These are phyloP conservation scores for Blastomyces silverae DNA, from an alignment of 2,329 filamentous ascomycete genomes.

Conservation along the genomic window DNA sequence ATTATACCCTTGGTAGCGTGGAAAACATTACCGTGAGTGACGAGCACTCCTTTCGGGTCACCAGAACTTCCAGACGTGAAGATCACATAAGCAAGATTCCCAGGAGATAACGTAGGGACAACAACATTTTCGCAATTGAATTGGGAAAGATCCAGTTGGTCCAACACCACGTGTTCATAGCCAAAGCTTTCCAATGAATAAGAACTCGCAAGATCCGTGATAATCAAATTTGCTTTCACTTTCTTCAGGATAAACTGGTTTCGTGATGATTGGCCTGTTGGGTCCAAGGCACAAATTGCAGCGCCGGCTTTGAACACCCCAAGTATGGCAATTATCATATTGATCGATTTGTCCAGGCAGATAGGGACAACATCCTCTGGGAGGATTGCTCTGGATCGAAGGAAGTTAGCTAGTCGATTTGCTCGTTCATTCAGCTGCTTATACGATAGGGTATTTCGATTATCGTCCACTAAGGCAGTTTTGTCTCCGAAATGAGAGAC, in stretches of 20 bases:
- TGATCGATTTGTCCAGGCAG: conserved; percentile 27
- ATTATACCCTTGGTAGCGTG: conserved; percentile 68
- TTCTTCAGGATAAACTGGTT: conserved; percentile 56
- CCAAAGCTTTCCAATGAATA: neutral
- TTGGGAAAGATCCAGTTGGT: neutral
- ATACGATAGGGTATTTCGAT: conserved; percentile 7
- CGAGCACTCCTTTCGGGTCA: conserved; percentile 67
- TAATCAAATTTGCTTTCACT: conserved; percentile 46
- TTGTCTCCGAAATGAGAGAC: neutral
- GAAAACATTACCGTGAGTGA: conserved; percentile 69
- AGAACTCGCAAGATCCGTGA: conserved; percentile 29
- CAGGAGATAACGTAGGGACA: conserved; percentile 23
- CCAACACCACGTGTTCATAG: neutral
- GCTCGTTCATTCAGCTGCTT: conserved; percentile 13
- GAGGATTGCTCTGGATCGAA: conserved; percentile 25
- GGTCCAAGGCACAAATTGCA: conserved; percentile 69
- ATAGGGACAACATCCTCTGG: conserved; percentile 24
- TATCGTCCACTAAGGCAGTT: neutral
- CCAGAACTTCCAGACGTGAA: conserved; percentile 81
- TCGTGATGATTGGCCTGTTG: conserved; percentile 57
- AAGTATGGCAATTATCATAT: conserved; percentile 26
- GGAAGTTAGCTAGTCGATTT: conserved; percentile 12
- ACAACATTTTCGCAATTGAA: neutral
- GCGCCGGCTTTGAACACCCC: conserved; percentile 61
- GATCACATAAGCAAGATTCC: conserved; percentile 64